Evolutionary conservation across 306 rosid genomes (phyloP).

Genomic region (Casuarina cunninghamiana): DNA sequence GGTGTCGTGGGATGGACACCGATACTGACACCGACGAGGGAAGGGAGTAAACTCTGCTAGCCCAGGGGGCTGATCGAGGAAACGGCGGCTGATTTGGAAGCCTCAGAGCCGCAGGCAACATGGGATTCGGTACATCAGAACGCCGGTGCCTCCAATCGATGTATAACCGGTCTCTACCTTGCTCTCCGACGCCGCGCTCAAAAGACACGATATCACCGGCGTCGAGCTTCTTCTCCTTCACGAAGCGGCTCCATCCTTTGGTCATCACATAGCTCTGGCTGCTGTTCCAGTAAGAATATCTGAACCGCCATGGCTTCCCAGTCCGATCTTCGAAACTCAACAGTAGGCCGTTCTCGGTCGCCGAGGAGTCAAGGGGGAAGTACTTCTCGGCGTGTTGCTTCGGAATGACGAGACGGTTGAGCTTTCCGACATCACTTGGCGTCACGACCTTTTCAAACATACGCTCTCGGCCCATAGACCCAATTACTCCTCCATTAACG

Average conservation of each 20-base stretch:
- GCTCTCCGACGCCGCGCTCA: constrained; percentile 69
- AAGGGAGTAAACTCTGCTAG: constrained; percentile 48
- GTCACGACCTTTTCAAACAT: constrained; percentile 89
- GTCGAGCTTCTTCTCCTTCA: constrained; percentile 78
- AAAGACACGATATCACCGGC: constrained; percentile 88
- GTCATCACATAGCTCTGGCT: constrained; percentile 97
- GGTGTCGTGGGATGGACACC: constrained; percentile 13
- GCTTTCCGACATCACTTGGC: constrained; percentile 91
- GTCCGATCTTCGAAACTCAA: constrained; percentile 68
- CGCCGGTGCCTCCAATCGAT: constrained; percentile 72
- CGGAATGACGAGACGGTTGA: constrained; percentile 82
- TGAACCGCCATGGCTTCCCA: constrained; percentile 78
- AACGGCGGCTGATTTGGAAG: constrained; percentile 44
- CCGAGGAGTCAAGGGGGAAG: constrained; percentile 69
- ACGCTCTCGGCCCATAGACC: constrained; percentile 58
- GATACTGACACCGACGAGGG: constrained; percentile 18
- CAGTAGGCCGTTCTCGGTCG: constrained; percentile 76
- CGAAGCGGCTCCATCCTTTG: constrained; percentile 93
- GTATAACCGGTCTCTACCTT: constrained; percentile 48
- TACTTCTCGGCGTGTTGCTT: constrained; percentile 82
- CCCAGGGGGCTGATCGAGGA: constrained; percentile 40
- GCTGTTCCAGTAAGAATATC: constrained; percentile 92
- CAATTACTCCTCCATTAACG: neutral
- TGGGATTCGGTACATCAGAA: constrained; percentile 18
- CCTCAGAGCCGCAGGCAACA: constrained; percentile 36